Percentiles rank a stretch among this genome's conserved stretches.
Evolutionary conservation across 257 asterid species (phyloP).

Genomic region (Solanum stenotomum): DNA sequence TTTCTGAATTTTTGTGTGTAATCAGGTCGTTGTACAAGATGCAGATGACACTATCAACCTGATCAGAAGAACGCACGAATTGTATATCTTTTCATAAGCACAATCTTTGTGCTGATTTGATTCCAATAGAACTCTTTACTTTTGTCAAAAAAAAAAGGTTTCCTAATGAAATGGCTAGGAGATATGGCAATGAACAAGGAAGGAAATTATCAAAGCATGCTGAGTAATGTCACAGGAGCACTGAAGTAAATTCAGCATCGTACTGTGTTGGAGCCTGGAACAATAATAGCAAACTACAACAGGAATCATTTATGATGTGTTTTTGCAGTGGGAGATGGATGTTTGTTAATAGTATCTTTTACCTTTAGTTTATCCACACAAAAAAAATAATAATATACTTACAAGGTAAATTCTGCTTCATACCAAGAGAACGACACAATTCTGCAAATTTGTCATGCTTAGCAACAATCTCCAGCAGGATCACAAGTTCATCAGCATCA

Average conservation of each 20-base stretch:
- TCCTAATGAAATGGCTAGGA: neutral
- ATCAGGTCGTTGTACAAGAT: neutral
- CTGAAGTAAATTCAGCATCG: neutral
- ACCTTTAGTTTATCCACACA: neutral
- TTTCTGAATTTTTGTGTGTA: neutral
- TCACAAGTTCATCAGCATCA: constrained; percentile 16
- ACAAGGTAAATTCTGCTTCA: constrained; percentile 13
- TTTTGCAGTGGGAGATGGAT: neutral
- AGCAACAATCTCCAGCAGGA: constrained; percentile 18
- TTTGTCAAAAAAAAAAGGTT: neutral
- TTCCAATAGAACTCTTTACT: neutral
- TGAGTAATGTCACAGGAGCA: neutral
- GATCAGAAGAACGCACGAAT: neutral
- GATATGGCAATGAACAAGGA: neutral
- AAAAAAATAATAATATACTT: neutral
- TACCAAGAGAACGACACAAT: constrained; percentile 12
- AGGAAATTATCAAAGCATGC: neutral
- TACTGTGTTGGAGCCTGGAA: neutral
- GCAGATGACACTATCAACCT: neutral
- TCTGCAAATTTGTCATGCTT: constrained; percentile 9
- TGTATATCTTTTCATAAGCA: neutral
- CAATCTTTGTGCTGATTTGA: neutral
- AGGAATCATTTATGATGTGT: neutral
- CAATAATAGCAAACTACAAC: neutral
- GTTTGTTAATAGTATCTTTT: neutral